phyloP scores from a whole-genome alignment of 208 protist species.

The Porcisia deanei region DNA sequence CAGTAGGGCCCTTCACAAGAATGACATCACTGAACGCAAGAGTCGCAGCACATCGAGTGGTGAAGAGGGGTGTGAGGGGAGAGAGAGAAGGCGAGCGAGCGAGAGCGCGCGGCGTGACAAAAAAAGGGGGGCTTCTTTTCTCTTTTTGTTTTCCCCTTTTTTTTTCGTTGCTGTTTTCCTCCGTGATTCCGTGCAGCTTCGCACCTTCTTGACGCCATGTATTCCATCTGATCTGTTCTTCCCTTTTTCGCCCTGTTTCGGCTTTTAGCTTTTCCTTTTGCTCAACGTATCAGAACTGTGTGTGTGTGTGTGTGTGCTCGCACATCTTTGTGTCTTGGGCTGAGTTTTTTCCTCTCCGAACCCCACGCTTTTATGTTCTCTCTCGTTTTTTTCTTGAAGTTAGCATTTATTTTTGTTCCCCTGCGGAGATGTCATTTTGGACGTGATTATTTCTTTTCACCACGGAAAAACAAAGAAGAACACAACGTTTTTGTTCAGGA shows the following conservation, averaged over 20 bases:
- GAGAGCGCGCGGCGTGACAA: no score
- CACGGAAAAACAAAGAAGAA: background rate
- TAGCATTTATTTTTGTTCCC: background rate
- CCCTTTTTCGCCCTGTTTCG: no score
- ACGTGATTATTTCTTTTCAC: background rate
- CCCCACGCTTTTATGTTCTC: background rate
- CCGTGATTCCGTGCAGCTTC: background rate
- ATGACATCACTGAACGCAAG: no score
- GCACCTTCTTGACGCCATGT: no score
- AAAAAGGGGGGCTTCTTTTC: no score
- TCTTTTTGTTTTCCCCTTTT: background rate
- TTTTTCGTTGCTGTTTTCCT: background rate
- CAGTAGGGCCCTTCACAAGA: no score
- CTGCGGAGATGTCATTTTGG: background rate
- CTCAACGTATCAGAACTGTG: background rate
- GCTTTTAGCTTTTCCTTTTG: background rate
- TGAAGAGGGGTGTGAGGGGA: no score
- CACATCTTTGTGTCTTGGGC: background rate
- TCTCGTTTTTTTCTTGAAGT: background rate
- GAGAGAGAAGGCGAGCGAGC: no score
- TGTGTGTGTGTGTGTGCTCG: background rate
- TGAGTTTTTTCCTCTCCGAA: no score
- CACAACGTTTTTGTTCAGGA: no score
- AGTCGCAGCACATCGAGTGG: no score
- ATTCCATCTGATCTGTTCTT: no score